These are phyloP conservation scores for Neurospora sp. DNA, from an alignment of 495 filamentous ascomycete genomes.

Conservation along the genomic window DNA sequence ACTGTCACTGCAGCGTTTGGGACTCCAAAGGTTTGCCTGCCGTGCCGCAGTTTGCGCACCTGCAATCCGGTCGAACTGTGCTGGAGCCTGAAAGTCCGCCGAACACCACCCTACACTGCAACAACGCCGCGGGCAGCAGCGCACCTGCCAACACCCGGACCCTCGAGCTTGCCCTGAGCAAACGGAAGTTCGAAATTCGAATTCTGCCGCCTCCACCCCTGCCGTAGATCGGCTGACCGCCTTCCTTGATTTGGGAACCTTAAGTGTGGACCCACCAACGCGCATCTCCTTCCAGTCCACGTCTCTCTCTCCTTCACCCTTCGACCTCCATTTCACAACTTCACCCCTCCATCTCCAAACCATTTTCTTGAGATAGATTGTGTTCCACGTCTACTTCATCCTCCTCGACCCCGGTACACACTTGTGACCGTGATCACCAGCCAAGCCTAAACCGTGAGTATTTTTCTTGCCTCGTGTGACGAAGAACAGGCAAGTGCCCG, in stretches of 20 bases:
- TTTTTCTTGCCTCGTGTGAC: neutral
- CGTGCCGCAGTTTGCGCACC: neutral
- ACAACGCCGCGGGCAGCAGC: neutral
- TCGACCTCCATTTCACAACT: neutral
- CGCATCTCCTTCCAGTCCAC: neutral
- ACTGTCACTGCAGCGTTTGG: neutral
- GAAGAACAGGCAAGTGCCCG: neutral
- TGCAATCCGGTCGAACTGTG: neutral
- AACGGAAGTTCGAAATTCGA: neutral
- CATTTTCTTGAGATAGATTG: neutral
- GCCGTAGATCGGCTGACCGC: neutral
- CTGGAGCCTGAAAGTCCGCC: neutral
- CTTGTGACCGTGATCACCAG: neutral
- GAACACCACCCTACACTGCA: neutral
- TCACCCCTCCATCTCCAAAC: neutral
- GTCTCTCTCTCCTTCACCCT: neutral
- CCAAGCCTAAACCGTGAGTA: neutral
- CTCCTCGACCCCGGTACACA: neutral
- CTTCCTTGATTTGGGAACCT: neutral
- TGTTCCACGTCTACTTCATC: neutral
- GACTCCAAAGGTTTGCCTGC: neutral
- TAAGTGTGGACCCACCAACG: neutral
- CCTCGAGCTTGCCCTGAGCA: neutral
- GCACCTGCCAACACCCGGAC: neutral
- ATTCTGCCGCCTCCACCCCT: neutral